Evolutionary conservation across 768 basidiomycete species (phyloP), one percentile per base, ranked within the genome.

Genomic region (Daedaleopsis sinensis): DNA sequence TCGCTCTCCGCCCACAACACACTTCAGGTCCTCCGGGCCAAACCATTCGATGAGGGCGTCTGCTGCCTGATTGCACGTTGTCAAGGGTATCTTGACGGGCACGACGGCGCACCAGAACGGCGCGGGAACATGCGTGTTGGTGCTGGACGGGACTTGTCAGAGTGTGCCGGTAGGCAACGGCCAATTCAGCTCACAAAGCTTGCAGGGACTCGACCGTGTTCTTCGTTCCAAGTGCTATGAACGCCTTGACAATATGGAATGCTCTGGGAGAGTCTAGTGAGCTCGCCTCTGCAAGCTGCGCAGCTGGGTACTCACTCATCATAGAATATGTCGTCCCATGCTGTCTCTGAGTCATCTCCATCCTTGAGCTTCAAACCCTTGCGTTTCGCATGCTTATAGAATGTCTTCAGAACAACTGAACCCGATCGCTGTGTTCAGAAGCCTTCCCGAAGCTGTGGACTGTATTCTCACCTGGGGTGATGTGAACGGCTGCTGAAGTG

Each of bases 141-240:
- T 87, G 67, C 84, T 85, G 53, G 11, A 46, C 5, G 1, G 8
- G 5, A n/a, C 4, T 8, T 3, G 43, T 52, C 8, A 63, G 23
- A 35, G 39, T 16, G 19, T 7, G 47, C 27, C 2, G 6, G 13
- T 13, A 21, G 36, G 19, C 13, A 50, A 18, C n/a, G n/a, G 19
- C 2, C 49, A 36, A 16, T 24, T 12, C n/a, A 15, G 71, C 81
- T 52, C 62, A 85, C 84, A 89, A 89, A 18, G 78, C 77, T 67
- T 90, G 89, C 1, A 90, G 78, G n/a, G 86, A 88, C 65, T 91
- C 88, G 38, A 90, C 79, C 0, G 86, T 89, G 69, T 90, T 87
- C 48, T 78, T 74, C 0, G 85, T 86, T 7, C 84, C 84, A 19
- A 88, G 73, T 52, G 85, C 80, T 44, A 91, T 84, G 71, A 91